phyloP scores from a whole-genome alignment of 257 asterid genomes.

The Fraxinus pennsylvanica region DNA sequence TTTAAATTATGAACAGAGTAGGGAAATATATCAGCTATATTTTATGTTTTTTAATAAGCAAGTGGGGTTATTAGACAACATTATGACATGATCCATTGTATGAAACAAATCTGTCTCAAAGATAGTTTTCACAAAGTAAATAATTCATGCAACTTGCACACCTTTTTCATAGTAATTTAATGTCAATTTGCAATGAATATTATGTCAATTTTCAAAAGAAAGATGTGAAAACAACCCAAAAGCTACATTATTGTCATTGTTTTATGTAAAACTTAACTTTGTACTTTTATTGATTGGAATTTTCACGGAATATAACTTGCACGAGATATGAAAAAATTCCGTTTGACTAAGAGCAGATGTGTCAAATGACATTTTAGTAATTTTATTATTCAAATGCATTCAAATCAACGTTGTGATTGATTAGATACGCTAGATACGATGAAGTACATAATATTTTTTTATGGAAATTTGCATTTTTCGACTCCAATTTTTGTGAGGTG shows the following conservation, averaged over 20 bases:
- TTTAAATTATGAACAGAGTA: no score
- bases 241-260: not conserved
- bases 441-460: no score
- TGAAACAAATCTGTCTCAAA: not conserved
- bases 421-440: no score
- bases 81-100: not conserved
- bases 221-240: not conserved
- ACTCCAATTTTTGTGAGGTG: no score
- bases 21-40: no score
- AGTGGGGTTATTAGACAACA: not conserved
- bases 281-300: not conserved
- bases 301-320: not conserved
- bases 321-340: no score
- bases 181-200: not conserved
- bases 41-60: no score
- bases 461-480: no score
- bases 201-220: not conserved
- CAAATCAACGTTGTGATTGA: no score
- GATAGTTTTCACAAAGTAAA: not conserved
- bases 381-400: no score
- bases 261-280: not conserved
- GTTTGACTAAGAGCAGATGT: not conserved
- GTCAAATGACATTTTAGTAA: no score
- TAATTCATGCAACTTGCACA: conserved; percentile 4
- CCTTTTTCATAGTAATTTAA: not conserved